phyloP scores from a whole-genome alignment of 371 early-diverging fungal species.

The Lichtheimia corymbifera region DNA sequence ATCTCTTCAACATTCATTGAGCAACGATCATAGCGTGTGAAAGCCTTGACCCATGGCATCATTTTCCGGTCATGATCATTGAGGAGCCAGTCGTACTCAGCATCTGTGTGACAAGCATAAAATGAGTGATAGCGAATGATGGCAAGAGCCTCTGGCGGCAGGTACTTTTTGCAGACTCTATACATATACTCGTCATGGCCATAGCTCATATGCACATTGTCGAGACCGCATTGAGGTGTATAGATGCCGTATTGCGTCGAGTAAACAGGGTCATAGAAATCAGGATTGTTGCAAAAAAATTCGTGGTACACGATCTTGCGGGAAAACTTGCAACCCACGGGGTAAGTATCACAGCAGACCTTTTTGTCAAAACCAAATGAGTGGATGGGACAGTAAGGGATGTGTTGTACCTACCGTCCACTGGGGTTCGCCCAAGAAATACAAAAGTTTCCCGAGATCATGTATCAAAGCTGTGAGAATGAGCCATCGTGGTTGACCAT shows the following conservation, averaged over 20 bases:
- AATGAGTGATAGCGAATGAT: conserved; percentile 63
- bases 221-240: conserved; percentile 51
- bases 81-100: conserved; percentile 49
- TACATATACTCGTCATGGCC: conserved; percentile 68
- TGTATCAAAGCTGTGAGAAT: conserved; percentile 55
- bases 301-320: conserved; percentile 47
- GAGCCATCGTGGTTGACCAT: conserved; percentile 58
- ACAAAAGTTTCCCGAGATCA: conserved; percentile 59
- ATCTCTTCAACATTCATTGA: conserved; percentile 45
- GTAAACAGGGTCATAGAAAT: conserved; percentile 33
- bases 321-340: conserved; percentile 22
- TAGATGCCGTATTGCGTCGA: conserved; percentile 55
- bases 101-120: conserved; percentile 55
- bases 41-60: conserved; percentile 54
- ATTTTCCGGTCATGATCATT: conserved; percentile 45
- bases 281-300: conserved; percentile 50
- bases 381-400: conserved; percentile 1
- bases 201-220: conserved; percentile 51
- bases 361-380: neutral
- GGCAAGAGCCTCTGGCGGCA: conserved; percentile 52
- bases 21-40: conserved; percentile 63
- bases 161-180: conserved; percentile 49
- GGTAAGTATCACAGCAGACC: conserved; percentile 15
- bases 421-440: conserved; percentile 52
- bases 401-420: conserved; percentile 41